These are phyloP conservation scores for Penicillium cinerascens DNA, from an alignment of 495 filamentous ascomycete genomes.

Conservation along the genomic window DNA sequence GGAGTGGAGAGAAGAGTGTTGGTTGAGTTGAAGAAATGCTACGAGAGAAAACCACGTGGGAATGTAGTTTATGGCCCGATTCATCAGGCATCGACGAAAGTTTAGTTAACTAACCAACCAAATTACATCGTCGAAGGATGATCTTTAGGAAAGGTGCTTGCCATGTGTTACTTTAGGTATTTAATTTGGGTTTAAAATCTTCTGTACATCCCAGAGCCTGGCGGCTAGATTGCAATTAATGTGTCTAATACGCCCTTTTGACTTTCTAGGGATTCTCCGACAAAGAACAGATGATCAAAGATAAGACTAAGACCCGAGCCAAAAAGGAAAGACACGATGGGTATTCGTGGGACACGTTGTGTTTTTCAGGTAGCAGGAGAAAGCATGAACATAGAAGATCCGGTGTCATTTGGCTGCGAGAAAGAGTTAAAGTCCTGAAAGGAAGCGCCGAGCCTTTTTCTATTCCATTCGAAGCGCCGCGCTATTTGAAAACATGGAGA, in stretches of 20 bases:
- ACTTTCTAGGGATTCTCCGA: neutral
- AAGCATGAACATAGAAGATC: neutral
- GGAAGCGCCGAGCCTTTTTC: constrained; percentile 8
- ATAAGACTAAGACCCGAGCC: neutral
- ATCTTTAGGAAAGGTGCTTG: no score
- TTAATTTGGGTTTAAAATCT: neutral
- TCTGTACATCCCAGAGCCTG: constrained; percentile 1
- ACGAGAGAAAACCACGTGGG: neutral
- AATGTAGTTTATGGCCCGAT: neutral
- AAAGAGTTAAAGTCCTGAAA: neutral
- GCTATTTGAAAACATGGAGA: constrained; percentile 10
- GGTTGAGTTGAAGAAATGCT: neutral
- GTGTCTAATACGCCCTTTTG: neutral
- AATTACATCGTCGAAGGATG: no score
- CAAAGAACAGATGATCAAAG: neutral
- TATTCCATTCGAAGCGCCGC: constrained; percentile 15
- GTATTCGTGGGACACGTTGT: neutral
- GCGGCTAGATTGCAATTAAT: neutral
- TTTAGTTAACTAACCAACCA: no score
- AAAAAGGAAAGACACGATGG: neutral
- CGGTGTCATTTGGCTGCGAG: neutral
- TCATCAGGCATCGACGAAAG: neutral
- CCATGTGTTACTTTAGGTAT: no score
- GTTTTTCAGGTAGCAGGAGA: neutral
- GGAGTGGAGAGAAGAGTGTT: neutral